Evolutionary conservation across 495 filamentous ascomycete genomes (phyloP).

Genomic region (Parathielavia hyrcaniae): DNA sequence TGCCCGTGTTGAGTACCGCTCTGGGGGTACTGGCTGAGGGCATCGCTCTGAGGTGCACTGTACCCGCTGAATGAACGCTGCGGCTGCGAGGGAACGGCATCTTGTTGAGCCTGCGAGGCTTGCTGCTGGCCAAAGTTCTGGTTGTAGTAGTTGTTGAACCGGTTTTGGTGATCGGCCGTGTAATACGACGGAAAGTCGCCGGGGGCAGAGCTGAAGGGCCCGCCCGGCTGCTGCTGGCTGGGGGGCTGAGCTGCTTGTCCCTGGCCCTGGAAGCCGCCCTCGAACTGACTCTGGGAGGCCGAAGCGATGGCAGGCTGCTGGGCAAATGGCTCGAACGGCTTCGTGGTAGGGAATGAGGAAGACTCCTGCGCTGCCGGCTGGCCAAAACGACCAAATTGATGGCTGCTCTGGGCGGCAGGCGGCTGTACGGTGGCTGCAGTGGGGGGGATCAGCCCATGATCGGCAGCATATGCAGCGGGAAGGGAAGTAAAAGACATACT

Average conservation of each 20-base stretch:
- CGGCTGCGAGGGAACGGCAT: conserved; percentile 55
- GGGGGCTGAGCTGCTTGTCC: conserved; percentile 53
- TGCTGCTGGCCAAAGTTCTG: conserved; percentile 66
- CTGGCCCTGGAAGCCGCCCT: conserved; percentile 47
- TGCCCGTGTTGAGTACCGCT: conserved; percentile 47
- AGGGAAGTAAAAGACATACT: conserved; percentile 24
- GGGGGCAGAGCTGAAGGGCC: conserved; percentile 63
- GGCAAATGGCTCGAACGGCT: conserved; percentile 81
- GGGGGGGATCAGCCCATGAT: conserved; percentile 29
- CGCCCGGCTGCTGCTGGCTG: conserved; percentile 49
- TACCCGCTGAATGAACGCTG: conserved; percentile 71
- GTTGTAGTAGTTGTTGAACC: conserved; percentile 72
- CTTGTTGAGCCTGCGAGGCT: conserved; percentile 58
- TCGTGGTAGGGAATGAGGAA: conserved; percentile 57
- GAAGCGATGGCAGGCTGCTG: conserved; percentile 54
- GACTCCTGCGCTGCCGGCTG: conserved; percentile 51
- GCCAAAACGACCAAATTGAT: conserved; percentile 69
- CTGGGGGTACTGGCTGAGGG: conserved; percentile 66
- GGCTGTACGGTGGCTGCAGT: conserved; percentile 35
- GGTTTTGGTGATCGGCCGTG: conserved; percentile 67
- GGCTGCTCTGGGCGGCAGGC: conserved; percentile 43
- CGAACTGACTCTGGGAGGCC: conserved; percentile 40
- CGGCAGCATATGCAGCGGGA: background rate
- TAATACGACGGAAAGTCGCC: conserved; percentile 84
- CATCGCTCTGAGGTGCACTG: conserved; percentile 63